These are phyloP conservation scores for Malassezia vespertilionis DNA, from an alignment of 1,284 basidiomycete genomes.

Conservation along the genomic window DNA sequence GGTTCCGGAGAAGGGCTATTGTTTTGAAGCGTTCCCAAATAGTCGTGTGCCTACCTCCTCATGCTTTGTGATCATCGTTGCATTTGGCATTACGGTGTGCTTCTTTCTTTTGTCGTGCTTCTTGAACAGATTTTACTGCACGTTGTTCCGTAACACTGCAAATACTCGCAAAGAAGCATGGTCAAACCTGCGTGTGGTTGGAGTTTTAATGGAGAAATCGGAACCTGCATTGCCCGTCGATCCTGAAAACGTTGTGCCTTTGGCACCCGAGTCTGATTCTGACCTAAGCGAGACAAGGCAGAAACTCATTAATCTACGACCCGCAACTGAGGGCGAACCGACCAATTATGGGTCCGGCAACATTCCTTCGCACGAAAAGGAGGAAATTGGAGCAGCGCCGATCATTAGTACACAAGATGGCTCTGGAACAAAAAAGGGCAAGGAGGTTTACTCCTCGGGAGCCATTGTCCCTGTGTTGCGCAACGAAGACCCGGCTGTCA, in stretches of 20 bases:
- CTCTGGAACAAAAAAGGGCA: conserved; percentile 4
- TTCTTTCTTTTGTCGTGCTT: conserved; percentile 1
- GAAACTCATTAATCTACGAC: too few species aligned
- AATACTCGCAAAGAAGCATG: too few species aligned
- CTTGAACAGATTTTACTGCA: too few species aligned
- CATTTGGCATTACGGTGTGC: not conserved
- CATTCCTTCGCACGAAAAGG: too few species aligned
- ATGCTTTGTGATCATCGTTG: not conserved
- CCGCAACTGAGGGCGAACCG: too few species aligned
- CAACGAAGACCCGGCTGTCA: conserved; percentile 1
- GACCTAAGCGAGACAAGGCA: too few species aligned
- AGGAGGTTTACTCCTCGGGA: conserved; percentile 15
- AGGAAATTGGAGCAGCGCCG: too few species aligned
- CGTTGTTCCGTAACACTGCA: too few species aligned
- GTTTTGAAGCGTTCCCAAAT: conserved; percentile 13
- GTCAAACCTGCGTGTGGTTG: conserved; percentile 12
- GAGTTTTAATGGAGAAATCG: conserved; percentile 7
- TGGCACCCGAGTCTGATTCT: not conserved
- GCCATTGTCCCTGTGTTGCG: conserved; percentile 17
- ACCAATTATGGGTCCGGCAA: too few species aligned
- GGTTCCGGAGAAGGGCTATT: not conserved
- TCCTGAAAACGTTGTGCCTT: not conserved
- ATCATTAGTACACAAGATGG: too few species aligned
- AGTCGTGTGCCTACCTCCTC: conserved; percentile 7
- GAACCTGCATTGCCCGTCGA: too few species aligned